These are phyloP conservation scores for Adansonia grandidieri DNA, from an alignment of 441 rosid species.

Conservation along the genomic window DNA sequence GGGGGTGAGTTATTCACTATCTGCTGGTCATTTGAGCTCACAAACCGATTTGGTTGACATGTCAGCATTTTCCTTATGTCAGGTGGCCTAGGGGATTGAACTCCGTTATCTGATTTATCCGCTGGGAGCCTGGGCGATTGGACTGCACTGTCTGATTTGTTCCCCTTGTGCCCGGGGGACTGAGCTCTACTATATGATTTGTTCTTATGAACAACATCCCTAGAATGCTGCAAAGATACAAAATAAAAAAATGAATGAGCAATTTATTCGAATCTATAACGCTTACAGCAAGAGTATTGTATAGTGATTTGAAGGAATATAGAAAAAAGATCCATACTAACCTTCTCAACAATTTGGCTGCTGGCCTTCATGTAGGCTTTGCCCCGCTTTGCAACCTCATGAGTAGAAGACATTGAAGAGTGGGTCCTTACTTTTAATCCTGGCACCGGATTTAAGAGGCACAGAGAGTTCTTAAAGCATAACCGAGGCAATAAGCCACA, in stretches of 20 bases:
- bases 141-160: slow-evolving; percentile 1
- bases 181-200: slow-evolving; percentile 34
- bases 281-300: slow-evolving; percentile 22
- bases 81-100: slow-evolving; percentile 45
- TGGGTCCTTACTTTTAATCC: too few species aligned
- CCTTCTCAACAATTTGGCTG: slow-evolving; percentile 57
- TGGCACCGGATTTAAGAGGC: too few species aligned
- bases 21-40: slow-evolving; percentile 46
- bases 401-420: too few species aligned
- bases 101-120: slow-evolving; percentile 31
- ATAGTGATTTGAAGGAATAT: not conserved
- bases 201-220: slow-evolving; percentile 46
- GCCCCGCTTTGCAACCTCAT: slow-evolving; percentile 37
- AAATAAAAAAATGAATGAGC: slow-evolving; percentile 14
- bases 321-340: slow-evolving; percentile 25
- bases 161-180: not conserved
- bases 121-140: slow-evolving; percentile 38
- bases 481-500: too few species aligned
- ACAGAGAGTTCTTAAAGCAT: too few species aligned
- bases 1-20: slow-evolving; percentile 58
- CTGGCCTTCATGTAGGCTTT: slow-evolving; percentile 51
- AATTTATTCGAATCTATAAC: slow-evolving; percentile 16
- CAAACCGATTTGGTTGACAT: slow-evolving; percentile 49
- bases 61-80: slow-evolving; percentile 43
- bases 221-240: slow-evolving; percentile 46